Evolutionary conservation across 306 rosid species (phyloP).

Genomic region (Dalbergia cochinchinensis): DNA sequence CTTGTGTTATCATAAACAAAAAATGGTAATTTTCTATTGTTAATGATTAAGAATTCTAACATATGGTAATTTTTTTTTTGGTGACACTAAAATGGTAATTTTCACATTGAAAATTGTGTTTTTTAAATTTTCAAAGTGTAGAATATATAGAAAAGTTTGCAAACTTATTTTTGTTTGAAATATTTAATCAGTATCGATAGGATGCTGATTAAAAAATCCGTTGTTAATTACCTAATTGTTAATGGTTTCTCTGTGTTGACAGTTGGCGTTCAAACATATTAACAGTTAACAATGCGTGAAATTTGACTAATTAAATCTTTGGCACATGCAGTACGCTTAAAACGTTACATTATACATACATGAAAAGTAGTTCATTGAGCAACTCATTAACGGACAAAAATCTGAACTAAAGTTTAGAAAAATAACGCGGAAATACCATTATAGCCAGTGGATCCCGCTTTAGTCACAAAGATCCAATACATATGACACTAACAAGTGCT

Average conservation of each 20-base stretch:
- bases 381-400: neutral
- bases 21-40: too few species aligned
- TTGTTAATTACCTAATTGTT: neutral
- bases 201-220: too few species aligned
- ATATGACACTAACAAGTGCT: constrained; percentile 35
- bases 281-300: neutral
- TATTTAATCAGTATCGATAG: neutral
- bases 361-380: neutral
- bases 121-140: too few species aligned
- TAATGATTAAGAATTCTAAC: too few species aligned
- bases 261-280: neutral
- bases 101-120: too few species aligned
- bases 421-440: neutral
- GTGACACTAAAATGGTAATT: too few species aligned
- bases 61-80: too few species aligned
- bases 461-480: constrained; percentile 8
- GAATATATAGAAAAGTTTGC: too few species aligned
- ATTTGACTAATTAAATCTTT: neutral
- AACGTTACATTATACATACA: neutral
- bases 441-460: constrained; percentile 33
- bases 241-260: neutral
- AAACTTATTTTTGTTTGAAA: too few species aligned
- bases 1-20: too few species aligned
- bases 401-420: neutral
- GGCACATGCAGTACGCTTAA: constrained; percentile 24